Percentiles rank a stretch among this genome's conserved stretches.
These are phyloP conservation scores for Volvox carteri DNA, from an alignment of 163 green algal genomes.

Conservation along the genomic window DNA sequence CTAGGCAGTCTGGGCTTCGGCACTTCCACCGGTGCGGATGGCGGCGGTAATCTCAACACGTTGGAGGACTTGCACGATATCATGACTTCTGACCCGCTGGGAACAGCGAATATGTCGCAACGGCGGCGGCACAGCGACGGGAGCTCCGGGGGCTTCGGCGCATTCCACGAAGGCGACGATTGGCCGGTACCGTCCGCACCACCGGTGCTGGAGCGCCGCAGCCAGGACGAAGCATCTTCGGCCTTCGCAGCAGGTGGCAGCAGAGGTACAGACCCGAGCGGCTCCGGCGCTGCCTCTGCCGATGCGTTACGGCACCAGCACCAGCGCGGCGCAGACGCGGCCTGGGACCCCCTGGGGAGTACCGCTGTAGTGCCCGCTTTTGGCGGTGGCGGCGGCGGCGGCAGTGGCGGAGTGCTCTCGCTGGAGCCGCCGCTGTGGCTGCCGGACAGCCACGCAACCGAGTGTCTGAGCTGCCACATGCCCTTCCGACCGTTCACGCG, in stretches of 20 bases:
- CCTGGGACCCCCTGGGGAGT: constrained; percentile 15
- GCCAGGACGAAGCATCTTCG: neutral
- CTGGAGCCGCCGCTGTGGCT: constrained; percentile 84
- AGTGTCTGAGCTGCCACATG: constrained; percentile 75
- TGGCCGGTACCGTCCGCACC: constrained; percentile 5
- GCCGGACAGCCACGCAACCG: constrained; percentile 76
- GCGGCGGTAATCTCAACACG: constrained; percentile 22
- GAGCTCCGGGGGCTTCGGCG: constrained; percentile 7
- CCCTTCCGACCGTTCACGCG: constrained; percentile 74
- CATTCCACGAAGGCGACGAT: constrained; percentile 34
- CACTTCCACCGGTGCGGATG: neutral
- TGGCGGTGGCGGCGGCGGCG: neutral
- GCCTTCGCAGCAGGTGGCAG: neutral
- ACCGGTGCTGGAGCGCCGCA: neutral
- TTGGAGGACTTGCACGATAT: constrained; percentile 54
- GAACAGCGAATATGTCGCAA: neutral
- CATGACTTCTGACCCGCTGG: constrained; percentile 39
- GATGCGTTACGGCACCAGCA: neutral
- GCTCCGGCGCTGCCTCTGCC: neutral
- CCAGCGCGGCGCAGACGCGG: no score
- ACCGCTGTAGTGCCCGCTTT: neutral
- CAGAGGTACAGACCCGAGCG: neutral
- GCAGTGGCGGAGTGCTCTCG: constrained; percentile 64
- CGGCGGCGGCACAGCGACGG: constrained; percentile 48
- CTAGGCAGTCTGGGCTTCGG: neutral